These are phyloP conservation scores for Leccinum griseonigrum DNA, from an alignment of 1,284 basidiomycete species.

Conservation along the genomic window DNA sequence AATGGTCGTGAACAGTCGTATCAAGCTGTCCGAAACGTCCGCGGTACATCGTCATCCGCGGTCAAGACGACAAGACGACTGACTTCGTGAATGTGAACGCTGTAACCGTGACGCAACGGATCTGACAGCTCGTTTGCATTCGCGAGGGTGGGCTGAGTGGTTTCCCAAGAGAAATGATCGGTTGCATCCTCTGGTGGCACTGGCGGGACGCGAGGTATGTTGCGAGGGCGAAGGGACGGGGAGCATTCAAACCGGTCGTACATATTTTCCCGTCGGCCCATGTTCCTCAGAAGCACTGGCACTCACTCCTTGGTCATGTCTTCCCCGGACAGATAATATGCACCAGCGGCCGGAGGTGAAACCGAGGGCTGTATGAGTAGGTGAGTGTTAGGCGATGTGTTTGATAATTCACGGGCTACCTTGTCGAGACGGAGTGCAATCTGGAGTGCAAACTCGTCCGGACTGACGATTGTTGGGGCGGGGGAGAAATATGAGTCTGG, in stretches of 20 bases:
- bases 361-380: neutral
- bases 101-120: slow-evolving; percentile 11
- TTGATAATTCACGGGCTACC: neutral
- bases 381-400: neutral
- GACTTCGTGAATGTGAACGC: slow-evolving; percentile 33
- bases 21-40: neutral
- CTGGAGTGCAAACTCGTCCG: slow-evolving; percentile 20
- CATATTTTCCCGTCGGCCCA: slow-evolving; percentile 8
- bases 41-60: slow-evolving; percentile 17
- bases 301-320: slow-evolving; percentile 12
- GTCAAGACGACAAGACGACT: slow-evolving; percentile 32
- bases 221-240: slow-evolving; percentile 2
- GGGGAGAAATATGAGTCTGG: slow-evolving; percentile 16
- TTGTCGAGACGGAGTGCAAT: slow-evolving; percentile 12
- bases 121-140: slow-evolving; percentile 4
- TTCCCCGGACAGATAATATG: slow-evolving; percentile 12
- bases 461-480: slow-evolving; percentile 9
- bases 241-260: slow-evolving; percentile 11
- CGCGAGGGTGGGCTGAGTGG: slow-evolving; percentile 3
- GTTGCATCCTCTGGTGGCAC: neutral
- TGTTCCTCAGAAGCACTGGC: slow-evolving; percentile 13
- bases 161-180: slow-evolving; percentile 18
- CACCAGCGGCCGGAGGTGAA: neutral
- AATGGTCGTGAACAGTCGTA: neutral
- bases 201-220: neutral